phyloP scores from a whole-genome alignment of 306 rosid species.

The Rosa multiflora region DNA sequence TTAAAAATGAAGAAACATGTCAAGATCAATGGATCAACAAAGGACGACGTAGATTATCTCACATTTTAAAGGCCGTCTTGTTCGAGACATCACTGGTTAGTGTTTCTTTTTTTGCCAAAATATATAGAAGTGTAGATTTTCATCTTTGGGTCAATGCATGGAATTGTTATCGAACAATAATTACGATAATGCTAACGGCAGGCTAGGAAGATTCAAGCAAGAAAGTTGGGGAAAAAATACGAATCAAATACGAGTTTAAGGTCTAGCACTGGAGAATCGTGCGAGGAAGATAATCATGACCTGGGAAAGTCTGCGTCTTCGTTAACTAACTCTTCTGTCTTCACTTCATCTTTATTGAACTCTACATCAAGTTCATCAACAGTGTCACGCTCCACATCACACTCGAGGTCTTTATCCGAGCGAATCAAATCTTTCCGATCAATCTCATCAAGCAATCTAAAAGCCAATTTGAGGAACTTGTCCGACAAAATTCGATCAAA shows the following conservation, averaged over 20 bases:
- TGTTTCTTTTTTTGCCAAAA: not conserved
- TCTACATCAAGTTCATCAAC: not conserved
- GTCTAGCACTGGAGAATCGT: not conserved
- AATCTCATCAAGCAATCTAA: not conserved
- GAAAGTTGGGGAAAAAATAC: not conserved
- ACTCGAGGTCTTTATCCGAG: slow-evolving; percentile 8
- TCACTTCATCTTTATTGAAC: not conserved
- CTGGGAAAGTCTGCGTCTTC: not conserved
- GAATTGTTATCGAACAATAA: too few relatives aligned
- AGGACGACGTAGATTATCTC: not conserved
- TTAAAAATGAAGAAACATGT: not conserved
- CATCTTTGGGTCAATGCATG: not conserved
- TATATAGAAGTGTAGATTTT: not conserved
- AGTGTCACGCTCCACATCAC: not conserved
- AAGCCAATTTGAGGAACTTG: slow-evolving; percentile 3
- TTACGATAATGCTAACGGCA: not conserved
- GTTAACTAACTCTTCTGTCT: not conserved
- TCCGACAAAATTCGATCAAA: slow-evolving; percentile 5
- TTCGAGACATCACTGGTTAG: slow-evolving; percentile 10
- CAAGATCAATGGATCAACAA: slow-evolving; percentile 1
- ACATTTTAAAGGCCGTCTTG: not conserved
- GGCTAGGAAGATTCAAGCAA: slow-evolving; percentile 3
- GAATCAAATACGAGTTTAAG: not conserved
- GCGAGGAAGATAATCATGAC: slow-evolving; percentile 2
- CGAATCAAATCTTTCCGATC: slow-evolving; percentile 1